Conservation (phyloP, 768 basidiomycete species). For the Leccinum pellstonianum region DNA sequence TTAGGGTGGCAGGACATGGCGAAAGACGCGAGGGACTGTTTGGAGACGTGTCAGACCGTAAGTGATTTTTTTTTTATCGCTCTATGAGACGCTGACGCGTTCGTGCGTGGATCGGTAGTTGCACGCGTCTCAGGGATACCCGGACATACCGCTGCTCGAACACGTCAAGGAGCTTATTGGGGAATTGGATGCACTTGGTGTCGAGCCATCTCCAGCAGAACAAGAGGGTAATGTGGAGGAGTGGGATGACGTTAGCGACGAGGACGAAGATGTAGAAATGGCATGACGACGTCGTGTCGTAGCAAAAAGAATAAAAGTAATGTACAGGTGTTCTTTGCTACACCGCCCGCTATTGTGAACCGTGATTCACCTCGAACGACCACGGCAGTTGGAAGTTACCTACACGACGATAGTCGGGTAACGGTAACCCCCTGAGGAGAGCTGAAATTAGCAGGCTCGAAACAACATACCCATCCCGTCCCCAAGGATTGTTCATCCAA, state of each 20-base stretch:
- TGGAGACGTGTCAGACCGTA: constrained; percentile 82
- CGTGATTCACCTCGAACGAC: no score
- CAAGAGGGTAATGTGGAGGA: constrained; percentile 44
- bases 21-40: constrained; percentile 66
- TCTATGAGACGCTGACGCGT: background rate
- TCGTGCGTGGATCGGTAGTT: constrained; percentile 42
- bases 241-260: constrained; percentile 65
- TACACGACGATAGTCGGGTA: no score
- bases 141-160: constrained; percentile 71
- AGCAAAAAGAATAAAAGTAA: no score
- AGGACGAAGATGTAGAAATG: constrained; percentile 54
- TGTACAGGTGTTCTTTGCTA: no score
- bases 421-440: no score
- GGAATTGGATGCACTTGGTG: constrained; percentile 64
- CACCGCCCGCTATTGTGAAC: no score
- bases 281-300: constrained; percentile 24
- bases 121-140: constrained; percentile 67
- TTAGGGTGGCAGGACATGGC: constrained; percentile 77
- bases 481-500: no score
- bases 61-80: constrained; percentile 16
- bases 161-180: constrained; percentile 74
- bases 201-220: constrained; percentile 56
- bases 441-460: no score
- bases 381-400: no score
- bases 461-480: no score